These are phyloP conservation scores for Eleusine indica DNA, from an alignment of 176 grass and related monocot species.

Conservation along the genomic window DNA sequence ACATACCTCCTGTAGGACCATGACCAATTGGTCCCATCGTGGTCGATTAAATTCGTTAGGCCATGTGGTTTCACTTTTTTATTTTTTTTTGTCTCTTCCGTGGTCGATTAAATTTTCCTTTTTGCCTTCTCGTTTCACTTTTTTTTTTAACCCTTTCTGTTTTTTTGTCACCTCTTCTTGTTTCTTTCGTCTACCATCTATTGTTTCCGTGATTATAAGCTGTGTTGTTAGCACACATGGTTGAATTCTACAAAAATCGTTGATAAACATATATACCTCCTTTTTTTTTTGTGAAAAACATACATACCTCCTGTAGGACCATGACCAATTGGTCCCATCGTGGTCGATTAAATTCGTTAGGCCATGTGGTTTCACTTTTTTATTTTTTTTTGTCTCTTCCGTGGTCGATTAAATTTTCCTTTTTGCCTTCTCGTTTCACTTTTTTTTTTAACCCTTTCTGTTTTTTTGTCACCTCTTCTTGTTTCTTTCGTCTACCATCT, in stretches of 20 bases:
- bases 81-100: no score
- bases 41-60: conserved; percentile 3
- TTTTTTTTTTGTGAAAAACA: no score
- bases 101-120: neutral
- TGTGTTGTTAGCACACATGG: neutral
- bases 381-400: no score
- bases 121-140: neutral
- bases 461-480: neutral
- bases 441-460: no score
- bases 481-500: neutral
- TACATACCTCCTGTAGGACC: neutral
- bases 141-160: no score
- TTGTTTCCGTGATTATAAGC: neutral
- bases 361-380: no score
- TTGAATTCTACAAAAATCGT: neutral
- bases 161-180: neutral
- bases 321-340: no score
- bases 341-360: conserved; percentile 12
- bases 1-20: neutral
- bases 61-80: no score
- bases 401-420: no score
- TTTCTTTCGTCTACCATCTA: neutral
- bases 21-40: conserved; percentile 51
- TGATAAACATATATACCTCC: no score
- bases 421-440: neutral